Base-by-base conservation (phyloP, 371 early-diverging fungal species). In the Apophysomyces trapeziformis region DNA sequence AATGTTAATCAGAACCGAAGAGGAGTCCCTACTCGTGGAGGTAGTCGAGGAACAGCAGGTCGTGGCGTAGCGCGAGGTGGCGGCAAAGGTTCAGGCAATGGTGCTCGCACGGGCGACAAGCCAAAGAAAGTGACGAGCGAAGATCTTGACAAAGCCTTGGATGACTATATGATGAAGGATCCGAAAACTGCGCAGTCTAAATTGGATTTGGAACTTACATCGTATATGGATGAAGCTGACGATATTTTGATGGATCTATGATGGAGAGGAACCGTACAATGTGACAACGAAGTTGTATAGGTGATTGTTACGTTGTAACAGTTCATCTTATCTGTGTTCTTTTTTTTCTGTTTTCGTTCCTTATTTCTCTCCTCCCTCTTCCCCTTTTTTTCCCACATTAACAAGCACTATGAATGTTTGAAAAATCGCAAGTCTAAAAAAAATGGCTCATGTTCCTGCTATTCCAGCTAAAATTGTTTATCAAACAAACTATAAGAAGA, bases 151-250 rank as follows among this genome's bases (percentile, higher is more conserved):
- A 79, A 67, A 60, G 70, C 75, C 2, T 65, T 82, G 59, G 82
- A 82, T 50, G 66, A 67, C 18, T 82, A 82, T 36, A 82, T 82
- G 82, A 77, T 83, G 79, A 83, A 83, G 58, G 83, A 83, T 32
- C 75, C 80, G 18, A 78, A 78, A 60, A 71, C 79, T 7, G 80
- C 80, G 18, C 79, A 80, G 57, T 69, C 77, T 8, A 77, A 69
- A 61, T 44, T 83, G 21, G 83, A 83, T 66, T 80, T 64, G 44
- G 80, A 83, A 64, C 61, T 83, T 2, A 70, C 58, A 26, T 58
- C 70, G 32, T 83, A 83, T 59, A 78, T 83, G 79, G 77, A 74
- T 43, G 80, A 79, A 64, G 73, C 75, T 38, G 68, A 41, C 41
- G 41, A 50, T 50, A 50, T 50, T n/a, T 21, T 50, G 11, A 50